Evolutionary conservation across 2,329 filamentous ascomycete genomes (phyloP), one percentile per base, ranked within the genome.

Genomic region (Huntiella omanensis): DNA sequence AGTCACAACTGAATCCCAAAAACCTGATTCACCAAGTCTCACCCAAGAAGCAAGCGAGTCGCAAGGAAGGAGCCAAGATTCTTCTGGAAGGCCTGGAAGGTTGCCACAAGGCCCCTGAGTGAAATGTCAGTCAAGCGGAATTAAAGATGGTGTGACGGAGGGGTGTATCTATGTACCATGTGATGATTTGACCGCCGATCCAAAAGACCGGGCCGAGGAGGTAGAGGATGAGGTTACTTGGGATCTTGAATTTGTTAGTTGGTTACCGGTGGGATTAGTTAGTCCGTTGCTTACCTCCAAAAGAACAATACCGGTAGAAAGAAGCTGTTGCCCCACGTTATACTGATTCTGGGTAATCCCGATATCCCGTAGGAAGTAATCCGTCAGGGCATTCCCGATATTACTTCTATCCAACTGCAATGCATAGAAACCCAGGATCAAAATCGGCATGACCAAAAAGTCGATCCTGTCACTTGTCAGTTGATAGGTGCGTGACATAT

Each of bases 241-340:
- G 66, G 15, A 68, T 66, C 53, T 55, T 32, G 7, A 5, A 12
- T n/a, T n/a, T n/a, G 4, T 28, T 28, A 28, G 22, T 28, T 10
- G 33, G 17, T 41, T 41, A 13, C 12, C 15, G 12, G n/a, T 28
- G 15, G 17, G 19, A 15, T n/a, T 39, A 15, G 5, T 33, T 28
- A 15, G 33, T 28, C 10, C 8, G 10, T 13, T 17, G 33, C 50
- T 22, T 33, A 57, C 56, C 49, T 68, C 62, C 10, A 60, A 56
- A 3, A 68, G 53, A 3, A 69, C 65, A 34, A 69, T 69, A 3
- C 66, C 66, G 1, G 67, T 59, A 0, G 66, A 70, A 1, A 72
- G 58, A 48, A 73, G 58, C 49, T 70, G 66, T 17, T 68, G 63
- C 3, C 69, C 69, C 32, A 70, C 56, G 41, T 72, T 72, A 55